Evolutionary conservation across 2,329 filamentous ascomycete genomes (phyloP).

Genomic region (Myriosclerotinia scirpicola): DNA sequence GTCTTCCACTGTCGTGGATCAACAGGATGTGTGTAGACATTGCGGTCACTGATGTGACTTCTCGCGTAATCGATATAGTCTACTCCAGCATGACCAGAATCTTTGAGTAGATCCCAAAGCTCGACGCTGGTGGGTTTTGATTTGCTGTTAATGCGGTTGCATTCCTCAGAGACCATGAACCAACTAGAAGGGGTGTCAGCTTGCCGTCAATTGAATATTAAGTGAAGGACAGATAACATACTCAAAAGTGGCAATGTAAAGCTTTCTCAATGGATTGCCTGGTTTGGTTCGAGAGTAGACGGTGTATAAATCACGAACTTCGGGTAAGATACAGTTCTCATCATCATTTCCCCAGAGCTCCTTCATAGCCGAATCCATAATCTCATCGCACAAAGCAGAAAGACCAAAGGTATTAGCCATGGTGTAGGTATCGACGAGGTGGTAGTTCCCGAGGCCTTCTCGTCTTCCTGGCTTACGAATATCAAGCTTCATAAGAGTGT

Average conservation of each 20-base stretch:
- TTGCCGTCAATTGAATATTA: neutral
- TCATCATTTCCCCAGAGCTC: neutral
- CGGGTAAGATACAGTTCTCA: neutral
- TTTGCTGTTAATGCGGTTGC: neutral
- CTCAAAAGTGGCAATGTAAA: neutral
- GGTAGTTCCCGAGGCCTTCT: neutral
- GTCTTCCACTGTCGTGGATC: neutral
- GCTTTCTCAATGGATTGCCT: neutral
- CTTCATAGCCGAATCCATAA: neutral
- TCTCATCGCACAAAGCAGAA: neutral
- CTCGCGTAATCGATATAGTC: slow-evolving; percentile 5
- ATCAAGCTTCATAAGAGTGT: neutral
- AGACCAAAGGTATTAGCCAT: neutral
- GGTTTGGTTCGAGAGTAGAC: neutral
- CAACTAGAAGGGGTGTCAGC: neutral
- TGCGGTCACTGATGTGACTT: neutral
- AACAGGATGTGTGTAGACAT: neutral
- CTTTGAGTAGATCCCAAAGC: neutral
- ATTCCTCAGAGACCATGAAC: slow-evolving; percentile 1
- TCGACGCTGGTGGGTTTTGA: neutral
- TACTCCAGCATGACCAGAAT: neutral
- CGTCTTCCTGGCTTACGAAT: neutral
- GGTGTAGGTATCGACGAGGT: neutral
- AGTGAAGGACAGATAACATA: neutral
- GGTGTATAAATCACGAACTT: neutral